phyloP scores from a whole-genome alignment of 1,284 basidiomycete genomes.

The Leccinum pachyderme region DNA sequence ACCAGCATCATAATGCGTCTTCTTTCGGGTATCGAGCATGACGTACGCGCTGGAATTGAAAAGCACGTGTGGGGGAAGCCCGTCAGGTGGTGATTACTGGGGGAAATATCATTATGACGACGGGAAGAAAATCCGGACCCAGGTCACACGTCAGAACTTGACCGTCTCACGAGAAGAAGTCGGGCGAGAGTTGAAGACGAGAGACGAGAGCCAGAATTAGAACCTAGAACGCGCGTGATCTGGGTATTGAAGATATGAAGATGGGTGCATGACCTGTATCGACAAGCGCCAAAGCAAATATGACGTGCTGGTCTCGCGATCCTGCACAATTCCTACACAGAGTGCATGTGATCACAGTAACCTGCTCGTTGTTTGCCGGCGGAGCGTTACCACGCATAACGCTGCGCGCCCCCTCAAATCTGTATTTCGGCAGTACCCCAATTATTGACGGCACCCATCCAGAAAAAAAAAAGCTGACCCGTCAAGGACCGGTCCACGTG shows the following conservation, averaged over 20 bases:
- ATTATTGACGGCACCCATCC: conserved; percentile 1
- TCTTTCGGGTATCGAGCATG: conserved; percentile 3
- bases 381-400: neutral
- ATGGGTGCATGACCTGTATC: neutral
- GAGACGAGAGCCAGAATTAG: neutral
- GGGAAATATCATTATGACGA: neutral
- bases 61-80: neutral
- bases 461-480: neutral
- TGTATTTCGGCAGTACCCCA: neutral
- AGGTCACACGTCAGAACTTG: neutral
- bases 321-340: neutral
- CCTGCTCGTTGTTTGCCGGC: neutral
- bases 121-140: neutral
- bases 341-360: neutral
- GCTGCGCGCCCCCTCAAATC: neutral
- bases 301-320: neutral
- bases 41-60: conserved; percentile 8
- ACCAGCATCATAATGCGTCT: neutral
- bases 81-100: neutral
- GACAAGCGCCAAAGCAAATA: neutral
- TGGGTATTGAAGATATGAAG: neutral
- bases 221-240: neutral
- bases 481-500: neutral
- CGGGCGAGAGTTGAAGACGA: neutral
- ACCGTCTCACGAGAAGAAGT: neutral